A percentile compares a stretch with the other conserved stretches of the same genome.
These are phyloP conservation scores for Botrytis aclada DNA, from an alignment of 2,329 filamentous ascomycete genomes.

Conservation along the genomic window DNA sequence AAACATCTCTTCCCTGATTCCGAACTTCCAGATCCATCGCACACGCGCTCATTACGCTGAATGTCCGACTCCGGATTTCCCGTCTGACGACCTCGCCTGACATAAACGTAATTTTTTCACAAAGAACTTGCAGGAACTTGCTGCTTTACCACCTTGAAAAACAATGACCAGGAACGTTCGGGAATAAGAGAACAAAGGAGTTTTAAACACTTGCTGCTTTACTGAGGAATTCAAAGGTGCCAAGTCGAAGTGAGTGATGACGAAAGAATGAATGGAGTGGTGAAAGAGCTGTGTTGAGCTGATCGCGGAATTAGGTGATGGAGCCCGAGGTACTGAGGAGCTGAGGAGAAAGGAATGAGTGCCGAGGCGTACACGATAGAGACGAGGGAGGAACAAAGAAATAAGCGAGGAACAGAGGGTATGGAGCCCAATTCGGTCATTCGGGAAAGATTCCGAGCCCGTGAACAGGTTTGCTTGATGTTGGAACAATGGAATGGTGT, in stretches of 20 bases:
- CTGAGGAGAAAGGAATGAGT: neutral
- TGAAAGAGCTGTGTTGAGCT: neutral
- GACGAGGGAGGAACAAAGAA: neutral
- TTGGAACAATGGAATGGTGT: neutral
- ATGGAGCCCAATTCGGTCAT: neutral
- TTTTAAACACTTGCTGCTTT: neutral
- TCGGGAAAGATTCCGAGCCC: neutral
- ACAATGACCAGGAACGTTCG: neutral
- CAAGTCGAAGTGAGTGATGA: neutral
- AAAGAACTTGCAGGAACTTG: neutral
- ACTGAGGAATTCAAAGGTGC: too few species aligned
- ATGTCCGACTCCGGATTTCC: neutral
- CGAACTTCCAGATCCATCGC: neutral
- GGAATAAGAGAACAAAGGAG: conserved; percentile 8
- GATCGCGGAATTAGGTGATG: neutral
- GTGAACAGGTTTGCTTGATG: neutral
- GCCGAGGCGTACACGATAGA: neutral
- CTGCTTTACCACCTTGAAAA: neutral
- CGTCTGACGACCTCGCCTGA: neutral
- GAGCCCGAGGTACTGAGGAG: neutral
- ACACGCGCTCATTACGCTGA: neutral
- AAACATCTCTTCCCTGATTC: neutral
- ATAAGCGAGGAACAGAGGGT: neutral
- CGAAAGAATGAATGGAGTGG: neutral
- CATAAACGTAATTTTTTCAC: neutral